phyloP scores from a whole-genome alignment of 163 green algal species.

The Prototheca wickerhamii region DNA sequence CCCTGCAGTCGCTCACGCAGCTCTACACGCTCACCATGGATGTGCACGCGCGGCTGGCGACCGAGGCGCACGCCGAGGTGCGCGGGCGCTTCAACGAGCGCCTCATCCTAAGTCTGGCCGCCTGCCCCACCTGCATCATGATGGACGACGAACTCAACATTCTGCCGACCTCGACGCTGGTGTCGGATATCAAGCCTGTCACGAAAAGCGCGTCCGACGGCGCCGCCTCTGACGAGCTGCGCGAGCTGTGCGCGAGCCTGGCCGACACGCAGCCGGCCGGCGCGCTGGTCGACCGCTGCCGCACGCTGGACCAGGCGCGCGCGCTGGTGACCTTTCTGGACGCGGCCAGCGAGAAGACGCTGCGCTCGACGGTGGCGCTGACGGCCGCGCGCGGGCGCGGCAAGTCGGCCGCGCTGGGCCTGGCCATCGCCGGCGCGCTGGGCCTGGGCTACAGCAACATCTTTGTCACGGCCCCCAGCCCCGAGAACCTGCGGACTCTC shows the following conservation, averaged over 20 bases:
- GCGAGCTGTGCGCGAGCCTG: slow-evolving; percentile 69
- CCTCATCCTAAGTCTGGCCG: slow-evolving; percentile 85
- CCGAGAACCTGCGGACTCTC: slow-evolving; percentile 94
- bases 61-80: slow-evolving; percentile 71
- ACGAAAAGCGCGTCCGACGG: too few species aligned
- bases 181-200: too few species aligned
- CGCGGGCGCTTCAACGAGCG: slow-evolving; percentile 95
- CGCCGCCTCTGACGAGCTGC: slow-evolving; percentile 54
- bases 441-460: slow-evolving; percentile 94
- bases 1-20: slow-evolving; percentile 73
- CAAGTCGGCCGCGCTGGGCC: slow-evolving; percentile 88
- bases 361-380: slow-evolving; percentile 85
- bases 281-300: slow-evolving; percentile 47
- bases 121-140: slow-evolving; percentile 71
- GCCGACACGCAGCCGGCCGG: slow-evolving; percentile 68
- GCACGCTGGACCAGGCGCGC: slow-evolving; percentile 72
- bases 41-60: slow-evolving; percentile 81
- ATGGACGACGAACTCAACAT: slow-evolving; percentile 99
- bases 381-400: slow-evolving; percentile 83
- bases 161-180: slow-evolving; percentile 66
- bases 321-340: slow-evolving; percentile 95
- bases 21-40: slow-evolving; percentile 97
- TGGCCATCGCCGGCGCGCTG: slow-evolving; percentile 85
- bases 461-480: slow-evolving; percentile 91
- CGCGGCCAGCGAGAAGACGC: slow-evolving; percentile 88